phyloP scores from a whole-genome alignment of 257 asterid species.

The Jaltomata sinuosa region DNA sequence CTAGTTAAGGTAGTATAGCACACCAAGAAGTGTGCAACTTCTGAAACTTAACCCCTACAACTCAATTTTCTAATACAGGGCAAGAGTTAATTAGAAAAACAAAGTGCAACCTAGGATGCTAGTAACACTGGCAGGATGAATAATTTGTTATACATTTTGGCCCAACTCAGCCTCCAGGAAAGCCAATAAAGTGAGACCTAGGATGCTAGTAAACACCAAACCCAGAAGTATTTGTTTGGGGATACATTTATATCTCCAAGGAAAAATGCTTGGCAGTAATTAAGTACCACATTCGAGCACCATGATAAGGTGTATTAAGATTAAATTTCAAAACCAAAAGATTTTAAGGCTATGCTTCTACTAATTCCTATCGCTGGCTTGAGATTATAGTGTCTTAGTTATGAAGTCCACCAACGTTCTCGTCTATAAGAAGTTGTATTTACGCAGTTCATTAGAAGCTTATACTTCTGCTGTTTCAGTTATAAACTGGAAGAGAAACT shows the following conservation, averaged over 20 bases:
- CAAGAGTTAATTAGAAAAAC: background rate
- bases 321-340: background rate
- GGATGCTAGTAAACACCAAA: background rate
- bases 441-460: background rate
- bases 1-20: background rate
- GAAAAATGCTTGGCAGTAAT: background rate
- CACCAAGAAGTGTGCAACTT: background rate
- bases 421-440: background rate
- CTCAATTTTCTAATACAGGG: background rate
- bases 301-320: background rate
- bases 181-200: background rate
- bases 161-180: background rate
- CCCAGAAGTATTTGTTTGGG: background rate
- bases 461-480: background rate
- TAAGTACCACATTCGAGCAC: background rate
- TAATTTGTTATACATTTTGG: background rate
- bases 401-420: background rate
- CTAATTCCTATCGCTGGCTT: background rate
- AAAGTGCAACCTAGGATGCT: background rate
- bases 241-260: background rate
- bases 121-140: background rate
- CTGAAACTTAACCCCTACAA: background rate
- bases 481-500: background rate
- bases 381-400: background rate
- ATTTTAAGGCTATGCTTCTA: background rate